These are phyloP conservation scores for Venturia carpophila DNA, from an alignment of 2,329 filamentous ascomycete species.

Conservation along the genomic window DNA sequence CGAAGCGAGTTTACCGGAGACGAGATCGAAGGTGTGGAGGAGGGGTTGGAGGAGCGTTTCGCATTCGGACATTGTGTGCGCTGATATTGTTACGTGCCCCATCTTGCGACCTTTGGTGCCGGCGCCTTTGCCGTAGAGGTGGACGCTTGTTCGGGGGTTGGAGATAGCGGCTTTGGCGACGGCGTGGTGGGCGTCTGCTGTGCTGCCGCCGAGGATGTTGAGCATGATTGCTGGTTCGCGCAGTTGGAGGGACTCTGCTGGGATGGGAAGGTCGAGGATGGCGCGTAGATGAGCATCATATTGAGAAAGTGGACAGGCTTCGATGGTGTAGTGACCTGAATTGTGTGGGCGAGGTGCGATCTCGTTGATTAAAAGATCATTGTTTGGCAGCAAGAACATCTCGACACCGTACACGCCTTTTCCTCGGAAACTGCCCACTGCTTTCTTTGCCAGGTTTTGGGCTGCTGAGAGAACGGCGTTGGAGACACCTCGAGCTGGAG, in stretches of 20 bases:
- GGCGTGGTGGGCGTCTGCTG: conserved; percentile 54
- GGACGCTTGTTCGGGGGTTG: conserved; percentile 56
- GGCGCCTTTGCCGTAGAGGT: conserved; percentile 83
- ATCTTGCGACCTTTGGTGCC: conserved; percentile 88
- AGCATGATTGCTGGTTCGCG: conserved; percentile 64
- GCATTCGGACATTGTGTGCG: conserved; percentile 58
- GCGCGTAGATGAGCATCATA: conserved; percentile 84
- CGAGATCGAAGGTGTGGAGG: conserved; percentile 54
- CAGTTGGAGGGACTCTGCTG: conserved; percentile 45
- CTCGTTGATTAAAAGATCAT: conserved; percentile 71
- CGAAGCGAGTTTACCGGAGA: conserved; percentile 44
- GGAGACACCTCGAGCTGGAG: conserved; percentile 67
- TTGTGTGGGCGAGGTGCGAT: conserved; percentile 81
- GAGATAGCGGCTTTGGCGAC: conserved; percentile 50
- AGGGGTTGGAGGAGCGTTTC: conserved; percentile 62
- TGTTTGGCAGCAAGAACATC: conserved; percentile 77
- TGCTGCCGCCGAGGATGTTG: conserved; percentile 68
- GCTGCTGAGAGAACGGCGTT: conserved; percentile 55
- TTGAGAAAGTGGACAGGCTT: conserved; percentile 82
- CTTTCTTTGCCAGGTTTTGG: conserved; percentile 67
- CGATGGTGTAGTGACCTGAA: conserved; percentile 91
- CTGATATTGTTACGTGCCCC: conserved; percentile 81
- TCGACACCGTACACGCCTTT: conserved; percentile 95
- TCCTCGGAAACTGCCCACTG: conserved; percentile 72
- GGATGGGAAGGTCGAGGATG: conserved; percentile 62